Evolutionary conservation across 768 basidiomycete genomes (phyloP), one percentile per base, ranked within the genome.

Genomic region (Tulasnella sp.): DNA sequence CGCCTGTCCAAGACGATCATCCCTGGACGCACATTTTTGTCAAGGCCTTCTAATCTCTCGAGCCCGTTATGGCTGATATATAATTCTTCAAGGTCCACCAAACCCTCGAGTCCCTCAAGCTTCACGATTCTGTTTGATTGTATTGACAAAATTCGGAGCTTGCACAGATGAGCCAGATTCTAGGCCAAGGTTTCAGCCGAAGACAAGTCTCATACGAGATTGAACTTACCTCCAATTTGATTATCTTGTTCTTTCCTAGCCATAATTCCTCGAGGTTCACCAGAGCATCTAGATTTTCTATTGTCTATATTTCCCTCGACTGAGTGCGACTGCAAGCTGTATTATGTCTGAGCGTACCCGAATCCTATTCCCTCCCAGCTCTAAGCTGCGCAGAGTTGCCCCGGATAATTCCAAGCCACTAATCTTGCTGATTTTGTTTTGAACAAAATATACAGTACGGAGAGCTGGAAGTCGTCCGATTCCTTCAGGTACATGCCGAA

Each of bases 201-300:
- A 8, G 42, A 64, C 29, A 34, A 32, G 70, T 19, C 67, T 65
- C 19, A 67, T 19, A 5, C 39, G 65, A 39, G 1, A 40, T 16
- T n/a, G 41, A 68, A 26, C 77, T 47, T 75, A 92, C 93, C 85
- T 95, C 91, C 4, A 99, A 85, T 79, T 87, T 89, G 6, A 88
- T 79, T 72, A 99, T 93, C 82, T 98, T 99, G 79, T 99, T 99
- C 85, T 99, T 99, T 8, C 97, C 97, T 2, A 98, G 81, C 94
- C 96, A 98, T 2, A 99, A 83, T 77, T 98, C 95, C 75, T 95
- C 92, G 11, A 99, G 82, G 75, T 90, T 91, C 0, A 89, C 86
- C 42, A 97, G 82, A 1, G 86, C 83, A 12, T 92, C 92, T 3
- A 98, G 80, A 44, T 90, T 89, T 79, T 98, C 93, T 72, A 99